These are phyloP conservation scores for Globisporangium nagaii DNA, from an alignment of 352 stramenopile genomes.

Conservation along the genomic window DNA sequence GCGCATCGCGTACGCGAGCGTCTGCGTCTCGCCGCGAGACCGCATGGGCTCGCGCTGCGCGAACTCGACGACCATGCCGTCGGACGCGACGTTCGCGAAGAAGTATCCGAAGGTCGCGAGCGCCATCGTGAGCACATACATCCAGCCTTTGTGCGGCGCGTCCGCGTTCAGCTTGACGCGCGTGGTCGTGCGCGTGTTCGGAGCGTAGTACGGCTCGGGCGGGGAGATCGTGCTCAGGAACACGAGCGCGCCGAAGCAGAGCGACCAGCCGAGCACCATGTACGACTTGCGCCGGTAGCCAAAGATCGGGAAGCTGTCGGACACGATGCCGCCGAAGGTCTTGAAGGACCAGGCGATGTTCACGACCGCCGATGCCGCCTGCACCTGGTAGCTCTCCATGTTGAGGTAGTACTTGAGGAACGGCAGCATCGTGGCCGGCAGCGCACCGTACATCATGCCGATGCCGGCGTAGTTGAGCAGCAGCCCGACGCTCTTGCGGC, in stretches of 20 bases:
- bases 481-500: conserved; percentile 39
- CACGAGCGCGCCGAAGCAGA: conserved; percentile 18
- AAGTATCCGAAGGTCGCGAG: conserved; percentile 83
- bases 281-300: conserved; percentile 52
- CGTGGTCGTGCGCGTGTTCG: neutral
- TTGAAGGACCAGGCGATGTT: conserved; percentile 62
- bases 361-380: conserved; percentile 24
- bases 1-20: conserved; percentile 36
- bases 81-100: conserved; percentile 77
- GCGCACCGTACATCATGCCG: conserved; percentile 57
- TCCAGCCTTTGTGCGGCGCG: conserved; percentile 28
- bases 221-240: conserved; percentile 23
- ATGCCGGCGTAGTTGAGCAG: conserved; percentile 69
- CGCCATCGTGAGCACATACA: conserved; percentile 68
- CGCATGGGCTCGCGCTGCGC: conserved; percentile 55
- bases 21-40: conserved; percentile 51
- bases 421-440: conserved; percentile 40
- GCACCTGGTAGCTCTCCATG: conserved; percentile 56
- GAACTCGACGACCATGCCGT: conserved; percentile 76
- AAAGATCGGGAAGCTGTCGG: conserved; percentile 51
- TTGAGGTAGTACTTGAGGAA: conserved; percentile 40
- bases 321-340: conserved; percentile 48
- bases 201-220: conserved; percentile 42
- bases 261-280: conserved; percentile 42
- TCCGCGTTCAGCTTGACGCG: conserved; percentile 32